phyloP scores from a whole-genome alignment of 768 basidiomycete genomes.

The Trametes meyenii region DNA sequence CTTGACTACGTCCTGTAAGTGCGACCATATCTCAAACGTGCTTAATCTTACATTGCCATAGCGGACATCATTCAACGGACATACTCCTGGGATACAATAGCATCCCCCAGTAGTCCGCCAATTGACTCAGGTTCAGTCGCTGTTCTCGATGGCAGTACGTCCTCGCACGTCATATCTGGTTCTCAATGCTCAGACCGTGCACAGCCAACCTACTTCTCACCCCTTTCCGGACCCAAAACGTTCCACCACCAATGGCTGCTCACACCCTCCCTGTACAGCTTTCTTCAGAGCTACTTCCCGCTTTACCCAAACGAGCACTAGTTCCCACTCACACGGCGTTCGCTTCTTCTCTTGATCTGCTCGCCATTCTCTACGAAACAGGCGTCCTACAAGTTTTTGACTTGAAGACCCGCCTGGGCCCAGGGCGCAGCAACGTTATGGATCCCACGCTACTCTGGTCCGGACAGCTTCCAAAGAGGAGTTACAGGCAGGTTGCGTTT shows the following conservation, averaged over 20 bases:
- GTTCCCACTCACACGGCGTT: slow-evolving; percentile 72
- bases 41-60: slow-evolving; percentile 31
- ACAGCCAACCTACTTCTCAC: slow-evolving; percentile 80
- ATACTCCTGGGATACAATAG: slow-evolving; percentile 80
- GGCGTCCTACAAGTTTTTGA: slow-evolving; percentile 72
- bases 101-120: slow-evolving; percentile 60
- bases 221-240: slow-evolving; percentile 90
- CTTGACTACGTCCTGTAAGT: slow-evolving; percentile 63
- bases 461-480: slow-evolving; percentile 3
- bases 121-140: slow-evolving; percentile 83
- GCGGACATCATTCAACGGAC: slow-evolving; percentile 58
- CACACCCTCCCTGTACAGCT: slow-evolving; percentile 42
- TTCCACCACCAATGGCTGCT: slow-evolving; percentile 98
- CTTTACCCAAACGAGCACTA: slow-evolving; percentile 53
- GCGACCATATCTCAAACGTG: background rate
- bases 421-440: slow-evolving; percentile 61
- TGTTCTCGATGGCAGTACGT: slow-evolving; percentile 86
- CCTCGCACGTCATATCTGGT: background rate
- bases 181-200: background rate
- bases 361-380: slow-evolving; percentile 72
- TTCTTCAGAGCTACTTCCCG: slow-evolving; percentile 4
- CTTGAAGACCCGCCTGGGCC: slow-evolving; percentile 61
- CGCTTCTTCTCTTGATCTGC: slow-evolving; percentile 53
- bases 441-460: slow-evolving; percentile 49
- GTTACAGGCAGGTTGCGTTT: slow-evolving; percentile 17